Conservation (phyloP, 352 stramenopile species). For the Saprolegnia diclina region DNA sequence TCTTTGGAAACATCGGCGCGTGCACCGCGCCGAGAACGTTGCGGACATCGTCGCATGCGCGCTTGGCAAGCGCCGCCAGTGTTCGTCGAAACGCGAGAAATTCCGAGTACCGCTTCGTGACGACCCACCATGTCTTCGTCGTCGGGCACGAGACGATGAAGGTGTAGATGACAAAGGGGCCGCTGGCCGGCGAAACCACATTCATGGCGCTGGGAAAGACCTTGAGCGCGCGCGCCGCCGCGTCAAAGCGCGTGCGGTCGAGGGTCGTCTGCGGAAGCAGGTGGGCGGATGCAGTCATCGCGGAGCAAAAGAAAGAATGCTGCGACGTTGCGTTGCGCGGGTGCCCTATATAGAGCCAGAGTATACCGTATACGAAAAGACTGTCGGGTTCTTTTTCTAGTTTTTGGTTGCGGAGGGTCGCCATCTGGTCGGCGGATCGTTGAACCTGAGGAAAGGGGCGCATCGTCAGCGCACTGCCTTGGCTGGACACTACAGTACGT, state of each 20-base stretch:
- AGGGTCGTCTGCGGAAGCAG: not conserved
- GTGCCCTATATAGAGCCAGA: no score
- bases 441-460: no score
- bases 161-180: conserved; percentile 39
- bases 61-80: conserved; percentile 33
- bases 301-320: no score
- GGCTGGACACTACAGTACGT: no score
- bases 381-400: conserved; percentile 1
- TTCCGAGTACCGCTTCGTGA: conserved; percentile 63
- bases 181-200: conserved; percentile 35
- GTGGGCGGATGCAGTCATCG: not conserved
- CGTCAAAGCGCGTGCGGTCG: not conserved
- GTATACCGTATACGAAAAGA: not conserved
- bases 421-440: no score
- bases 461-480: no score
- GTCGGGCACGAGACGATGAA: conserved; percentile 13
- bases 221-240: conserved; percentile 4
- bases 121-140: conserved; percentile 35
- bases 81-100: conserved; percentile 49
- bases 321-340: no score
- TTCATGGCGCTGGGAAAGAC: conserved; percentile 45
- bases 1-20: not conserved
- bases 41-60: not conserved
- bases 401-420: not conserved
- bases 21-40: not conserved